Percentiles rank a stretch among this genome's conserved stretches.
Evolutionary conservation across 495 filamentous ascomycete genomes (phyloP).

Genomic region (Penicillium manginii): DNA sequence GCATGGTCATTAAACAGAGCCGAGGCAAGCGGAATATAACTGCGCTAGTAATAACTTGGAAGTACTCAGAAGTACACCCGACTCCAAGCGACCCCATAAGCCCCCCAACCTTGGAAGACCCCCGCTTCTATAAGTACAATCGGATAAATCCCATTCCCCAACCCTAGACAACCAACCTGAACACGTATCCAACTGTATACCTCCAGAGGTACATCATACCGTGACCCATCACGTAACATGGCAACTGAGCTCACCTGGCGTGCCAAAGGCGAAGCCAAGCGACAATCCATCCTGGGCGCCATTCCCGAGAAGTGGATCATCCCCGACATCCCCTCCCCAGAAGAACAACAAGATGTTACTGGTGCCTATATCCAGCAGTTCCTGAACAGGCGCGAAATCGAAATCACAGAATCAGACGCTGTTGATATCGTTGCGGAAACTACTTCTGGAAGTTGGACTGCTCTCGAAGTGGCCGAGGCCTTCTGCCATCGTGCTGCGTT

Average conservation of each 20-base stretch:
- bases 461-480: constrained; percentile 55
- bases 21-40: not conserved
- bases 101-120: constrained; percentile 30
- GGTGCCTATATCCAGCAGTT: constrained; percentile 61
- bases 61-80: too few relatives aligned
- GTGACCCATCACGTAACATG: constrained; percentile 17
- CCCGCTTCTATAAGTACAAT: constrained; percentile 13
- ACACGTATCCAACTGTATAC: too few relatives aligned
- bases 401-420: constrained; percentile 60
- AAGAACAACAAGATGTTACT: constrained; percentile 65
- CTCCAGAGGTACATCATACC: not conserved
- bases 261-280: constrained; percentile 51
- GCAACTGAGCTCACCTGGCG: constrained; percentile 43
- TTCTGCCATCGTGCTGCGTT: constrained; percentile 61
- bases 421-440: constrained; percentile 52
- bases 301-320: constrained; percentile 65
- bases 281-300: constrained; percentile 51
- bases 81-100: constrained; percentile 12
- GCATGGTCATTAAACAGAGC: not conserved
- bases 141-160: too few relatives aligned
- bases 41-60: not conserved
- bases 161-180: too few relatives aligned
- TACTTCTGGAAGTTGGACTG: constrained; percentile 47
- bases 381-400: constrained; percentile 56
- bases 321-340: constrained; percentile 47